Conservation (phyloP, 345 rosid genomes). For the Camelina laxa region DNA sequence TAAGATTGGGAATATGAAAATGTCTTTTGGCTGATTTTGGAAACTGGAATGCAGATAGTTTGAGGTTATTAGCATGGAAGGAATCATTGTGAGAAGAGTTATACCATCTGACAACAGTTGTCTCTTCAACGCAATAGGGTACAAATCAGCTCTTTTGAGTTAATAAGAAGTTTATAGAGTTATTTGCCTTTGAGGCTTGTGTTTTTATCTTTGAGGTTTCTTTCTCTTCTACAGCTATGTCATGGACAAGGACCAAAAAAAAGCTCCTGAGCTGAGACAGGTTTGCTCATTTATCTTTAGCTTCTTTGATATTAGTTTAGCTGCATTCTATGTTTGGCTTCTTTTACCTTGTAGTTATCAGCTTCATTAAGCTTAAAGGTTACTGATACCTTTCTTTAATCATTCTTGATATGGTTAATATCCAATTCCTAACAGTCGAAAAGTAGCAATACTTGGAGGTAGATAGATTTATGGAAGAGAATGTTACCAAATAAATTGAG, state of each 20-base stretch:
- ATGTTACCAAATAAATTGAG: conserved; percentile 12
- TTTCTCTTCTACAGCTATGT: conserved; percentile 61
- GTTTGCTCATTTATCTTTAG: conserved; percentile 41
- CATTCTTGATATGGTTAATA: neutral
- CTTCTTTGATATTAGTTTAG: conserved; percentile 12
- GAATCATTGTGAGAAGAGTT: conserved; percentile 74
- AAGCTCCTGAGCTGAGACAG: conserved; percentile 64
- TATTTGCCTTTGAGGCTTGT: neutral
- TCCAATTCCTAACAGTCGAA: neutral
- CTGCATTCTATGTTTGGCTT: conserved; percentile 14
- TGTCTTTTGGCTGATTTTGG: neutral
- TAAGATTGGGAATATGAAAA: neutral
- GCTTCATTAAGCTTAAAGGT: neutral
- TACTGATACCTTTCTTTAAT: neutral
- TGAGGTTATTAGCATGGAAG: conserved; percentile 51
- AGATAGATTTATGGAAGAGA: neutral
- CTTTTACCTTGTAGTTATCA: conserved; percentile 12
- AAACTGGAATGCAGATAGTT: neutral
- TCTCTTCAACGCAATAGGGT: conserved; percentile 95
- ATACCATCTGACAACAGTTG: conserved; percentile 98
- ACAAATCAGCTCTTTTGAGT: conserved; percentile 35
- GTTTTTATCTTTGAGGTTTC: conserved; percentile 6
- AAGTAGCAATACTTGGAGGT: neutral
- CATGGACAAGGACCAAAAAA: conserved; percentile 82
- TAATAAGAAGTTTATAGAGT: conserved; percentile 1